These are phyloP conservation scores for Phellopilus nigrolimitatus DNA, from an alignment of 1,284 basidiomycete genomes.

Conservation along the genomic window DNA sequence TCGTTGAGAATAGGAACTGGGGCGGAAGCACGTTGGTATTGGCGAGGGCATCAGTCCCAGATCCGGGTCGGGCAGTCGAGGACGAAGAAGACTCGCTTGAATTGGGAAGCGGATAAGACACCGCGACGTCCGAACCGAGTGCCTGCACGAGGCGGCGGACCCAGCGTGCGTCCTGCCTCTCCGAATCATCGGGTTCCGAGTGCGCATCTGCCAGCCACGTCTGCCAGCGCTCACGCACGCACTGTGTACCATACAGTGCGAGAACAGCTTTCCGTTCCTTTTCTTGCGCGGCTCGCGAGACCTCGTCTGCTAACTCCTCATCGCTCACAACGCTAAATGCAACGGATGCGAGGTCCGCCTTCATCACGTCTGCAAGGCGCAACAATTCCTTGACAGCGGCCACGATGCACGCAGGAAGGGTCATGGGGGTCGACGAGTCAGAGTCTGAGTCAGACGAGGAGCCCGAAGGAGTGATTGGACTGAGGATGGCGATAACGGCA, in stretches of 20 bases:
- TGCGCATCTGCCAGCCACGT: conserved; percentile 35
- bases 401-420: conserved; percentile 29
- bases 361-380: conserved; percentile 52
- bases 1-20: conserved; percentile 52
- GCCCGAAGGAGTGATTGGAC: conserved; percentile 28
- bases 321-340: conserved; percentile 60
- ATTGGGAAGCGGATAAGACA: conserved; percentile 39
- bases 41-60: neutral
- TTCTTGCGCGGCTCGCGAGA: conserved; percentile 45
- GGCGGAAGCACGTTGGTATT: conserved; percentile 49
- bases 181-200: conserved; percentile 8
- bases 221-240: conserved; percentile 35
- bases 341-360: conserved; percentile 56
- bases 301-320: conserved; percentile 42
- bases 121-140: conserved; percentile 39
- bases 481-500: conserved; percentile 37
- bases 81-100: conserved; percentile 19
- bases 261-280: conserved; percentile 50
- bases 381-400: conserved; percentile 44
- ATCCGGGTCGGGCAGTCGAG: too few relatives aligned
- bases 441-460: conserved; percentile 20
- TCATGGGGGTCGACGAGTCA: conserved; percentile 22
- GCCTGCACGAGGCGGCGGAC: conserved; percentile 43
- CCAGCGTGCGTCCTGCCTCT: conserved; percentile 31
- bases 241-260: conserved; percentile 42